Percentiles rank a stretch among this genome's conserved stretches.
Conservation (phyloP, 176 grass and related monocot genomes). For the Bonia amplexicaulis region DNA sequence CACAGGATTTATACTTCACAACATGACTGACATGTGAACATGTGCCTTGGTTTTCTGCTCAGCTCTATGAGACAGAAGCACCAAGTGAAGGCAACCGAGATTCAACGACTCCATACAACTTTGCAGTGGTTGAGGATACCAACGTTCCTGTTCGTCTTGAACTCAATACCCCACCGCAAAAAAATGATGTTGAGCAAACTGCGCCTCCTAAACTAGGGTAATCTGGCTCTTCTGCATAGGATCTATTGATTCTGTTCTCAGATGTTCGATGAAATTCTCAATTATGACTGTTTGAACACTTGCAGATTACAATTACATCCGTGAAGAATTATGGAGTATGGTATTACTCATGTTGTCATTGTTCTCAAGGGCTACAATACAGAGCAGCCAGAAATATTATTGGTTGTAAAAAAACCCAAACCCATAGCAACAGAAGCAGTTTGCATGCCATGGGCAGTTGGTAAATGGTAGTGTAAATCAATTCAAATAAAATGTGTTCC, state of each 20-base stretch:
- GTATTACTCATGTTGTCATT: not conserved
- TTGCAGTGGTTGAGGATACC: constrained; percentile 36
- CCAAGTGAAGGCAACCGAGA: constrained; percentile 32
- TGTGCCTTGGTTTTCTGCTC: not conserved
- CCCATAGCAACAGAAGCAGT: constrained; percentile 7
- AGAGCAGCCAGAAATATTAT: constrained; percentile 18
- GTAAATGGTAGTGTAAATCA: constrained; percentile 28
- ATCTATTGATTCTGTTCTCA: constrained; percentile 7
- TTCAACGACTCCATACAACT: constrained; percentile 54
- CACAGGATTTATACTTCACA: not conserved
- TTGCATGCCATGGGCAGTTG: not conserved
- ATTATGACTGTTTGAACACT: constrained; percentile 2
- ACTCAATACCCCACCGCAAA: constrained; percentile 49
- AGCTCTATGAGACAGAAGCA: constrained; percentile 51
- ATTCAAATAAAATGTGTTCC: constrained; percentile 28
- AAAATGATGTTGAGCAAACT: constrained; percentile 22
- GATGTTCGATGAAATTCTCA: not conserved
- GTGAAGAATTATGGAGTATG: constrained; percentile 13
- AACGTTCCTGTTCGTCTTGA: constrained; percentile 49
- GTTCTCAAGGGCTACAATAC: not conserved
- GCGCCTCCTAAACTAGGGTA: constrained; percentile 71
- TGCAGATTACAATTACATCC: constrained; percentile 49
- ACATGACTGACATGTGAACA: not conserved
- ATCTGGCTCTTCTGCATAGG: constrained; percentile 5
- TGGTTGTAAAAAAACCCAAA: not conserved